A percentile compares a stretch with the other conserved stretches of the same genome.
These are phyloP conservation scores for Fusarium sp. DNA, from an alignment of 2,329 filamentous ascomycete species.

Conservation along the genomic window DNA sequence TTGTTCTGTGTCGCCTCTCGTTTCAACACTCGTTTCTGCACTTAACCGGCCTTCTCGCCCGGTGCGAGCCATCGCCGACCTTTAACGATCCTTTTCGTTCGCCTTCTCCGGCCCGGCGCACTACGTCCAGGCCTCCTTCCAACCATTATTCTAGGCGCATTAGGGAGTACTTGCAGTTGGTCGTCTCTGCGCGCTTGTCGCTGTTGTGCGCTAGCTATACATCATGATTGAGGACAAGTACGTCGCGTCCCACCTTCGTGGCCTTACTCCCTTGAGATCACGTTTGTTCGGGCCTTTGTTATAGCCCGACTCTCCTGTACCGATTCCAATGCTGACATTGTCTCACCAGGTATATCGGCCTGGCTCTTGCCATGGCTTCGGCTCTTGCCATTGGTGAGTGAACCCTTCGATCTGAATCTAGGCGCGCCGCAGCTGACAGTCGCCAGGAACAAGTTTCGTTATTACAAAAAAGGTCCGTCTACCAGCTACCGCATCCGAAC, in stretches of 20 bases:
- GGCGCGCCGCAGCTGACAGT: constrained; percentile 34
- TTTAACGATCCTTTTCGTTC: constrained; percentile 16
- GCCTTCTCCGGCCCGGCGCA: constrained; percentile 20
- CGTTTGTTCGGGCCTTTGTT: constrained; percentile 9
- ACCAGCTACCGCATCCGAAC: neutral
- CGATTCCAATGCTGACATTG: constrained; percentile 29
- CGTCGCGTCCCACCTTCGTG: constrained; percentile 30
- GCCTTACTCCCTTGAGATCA: constrained; percentile 11
- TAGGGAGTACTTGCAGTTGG: constrained; percentile 1
- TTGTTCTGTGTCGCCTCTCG: neutral
- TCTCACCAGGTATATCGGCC: constrained; percentile 75
- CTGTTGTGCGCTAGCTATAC: constrained; percentile 32
- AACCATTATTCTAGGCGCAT: constrained; percentile 26
- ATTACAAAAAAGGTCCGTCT: constrained; percentile 92
- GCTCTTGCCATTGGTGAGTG: constrained; percentile 80
- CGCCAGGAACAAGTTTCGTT: constrained; percentile 90
- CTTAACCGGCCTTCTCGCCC: constrained; percentile 34
- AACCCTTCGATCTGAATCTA: neutral
- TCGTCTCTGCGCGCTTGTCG: constrained; percentile 28
- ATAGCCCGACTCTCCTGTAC: neutral
- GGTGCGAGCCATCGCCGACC: constrained; percentile 41
- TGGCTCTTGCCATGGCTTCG: constrained; percentile 79
- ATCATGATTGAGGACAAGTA: constrained; percentile 56
- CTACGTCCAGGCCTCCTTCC: constrained; percentile 1
- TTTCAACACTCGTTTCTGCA: constrained; percentile 31